Evolutionary conservation across 371 early-diverging fungal genomes (phyloP).

Genomic region (Blastocladiella emersonii): DNA sequence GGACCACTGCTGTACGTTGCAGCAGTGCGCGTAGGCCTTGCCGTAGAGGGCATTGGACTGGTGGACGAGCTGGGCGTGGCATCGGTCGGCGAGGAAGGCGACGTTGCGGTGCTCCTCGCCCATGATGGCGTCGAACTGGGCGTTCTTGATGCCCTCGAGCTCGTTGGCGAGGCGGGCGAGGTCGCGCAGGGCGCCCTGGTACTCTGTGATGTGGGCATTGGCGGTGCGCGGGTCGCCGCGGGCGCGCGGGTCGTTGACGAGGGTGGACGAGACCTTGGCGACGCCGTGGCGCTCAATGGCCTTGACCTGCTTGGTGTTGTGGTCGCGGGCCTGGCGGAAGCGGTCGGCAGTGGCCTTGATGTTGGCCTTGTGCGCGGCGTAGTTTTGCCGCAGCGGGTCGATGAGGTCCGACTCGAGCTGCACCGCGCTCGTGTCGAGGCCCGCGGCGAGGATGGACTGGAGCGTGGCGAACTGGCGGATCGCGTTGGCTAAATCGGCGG

Average conservation of each 20-base stretch:
- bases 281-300: background rate
- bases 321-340: background rate
- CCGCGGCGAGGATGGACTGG: background rate
- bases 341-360: background rate
- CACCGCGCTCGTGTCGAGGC: background rate
- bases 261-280: background rate
- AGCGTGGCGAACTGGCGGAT: background rate
- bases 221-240: no score
- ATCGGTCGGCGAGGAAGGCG: background rate
- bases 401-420: background rate
- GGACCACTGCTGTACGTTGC: no score
- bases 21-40: no score
- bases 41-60: no score
- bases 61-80: no score
- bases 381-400: background rate
- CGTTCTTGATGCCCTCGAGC: background rate
- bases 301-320: background rate
- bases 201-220: background rate
- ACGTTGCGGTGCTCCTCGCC: background rate
- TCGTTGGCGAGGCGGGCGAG: background rate
- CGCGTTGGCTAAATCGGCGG: no score
- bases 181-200: background rate
- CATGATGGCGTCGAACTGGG: background rate
- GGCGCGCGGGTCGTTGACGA: background rate
- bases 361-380: background rate